Percentiles rank a stretch among this genome's conserved stretches.
These are phyloP conservation scores for Rhodomyrtus tomentosa DNA, from an alignment of 345 rosid species.

Conservation along the genomic window DNA sequence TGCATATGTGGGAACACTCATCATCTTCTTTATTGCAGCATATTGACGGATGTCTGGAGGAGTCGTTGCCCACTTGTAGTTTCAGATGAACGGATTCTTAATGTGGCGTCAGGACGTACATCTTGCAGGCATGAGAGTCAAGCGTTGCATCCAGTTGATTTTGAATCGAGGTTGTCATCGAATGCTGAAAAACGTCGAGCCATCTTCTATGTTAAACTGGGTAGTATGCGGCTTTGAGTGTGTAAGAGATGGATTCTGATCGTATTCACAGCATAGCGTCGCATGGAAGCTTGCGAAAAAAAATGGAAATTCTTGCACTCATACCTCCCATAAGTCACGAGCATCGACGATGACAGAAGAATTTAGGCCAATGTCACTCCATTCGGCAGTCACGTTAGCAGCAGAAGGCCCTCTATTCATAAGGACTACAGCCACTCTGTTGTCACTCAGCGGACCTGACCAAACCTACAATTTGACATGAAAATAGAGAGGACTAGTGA, in stretches of 20 bases:
- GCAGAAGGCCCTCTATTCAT: conserved; percentile 38
- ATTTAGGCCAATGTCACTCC: conserved; percentile 62
- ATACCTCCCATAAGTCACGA: conserved; percentile 79
- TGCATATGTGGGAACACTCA: background rate
- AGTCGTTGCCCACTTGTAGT: background rate
- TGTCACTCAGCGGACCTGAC: conserved; percentile 59
- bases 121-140: conserved; percentile 30
- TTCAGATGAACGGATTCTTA: background rate
- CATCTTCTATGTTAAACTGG: background rate
- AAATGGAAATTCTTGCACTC: background rate
- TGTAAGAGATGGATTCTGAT: background rate
- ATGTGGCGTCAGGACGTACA: conserved; percentile 20
- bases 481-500: background rate
- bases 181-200: background rate
- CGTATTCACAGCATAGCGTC: background rate
- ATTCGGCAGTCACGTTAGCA: conserved; percentile 39
- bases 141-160: conserved; percentile 7
- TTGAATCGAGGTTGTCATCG: background rate
- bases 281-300: background rate
- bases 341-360: conserved; percentile 30
- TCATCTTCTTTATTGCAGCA: background rate
- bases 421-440: conserved; percentile 45
- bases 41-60: background rate
- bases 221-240: background rate
- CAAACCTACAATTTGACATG: conserved; percentile 30